Conservation (phyloP, 225 moss, liverwort and hornwort genomes). For the Bryoerythrophyllum caledonicum region DNA sequence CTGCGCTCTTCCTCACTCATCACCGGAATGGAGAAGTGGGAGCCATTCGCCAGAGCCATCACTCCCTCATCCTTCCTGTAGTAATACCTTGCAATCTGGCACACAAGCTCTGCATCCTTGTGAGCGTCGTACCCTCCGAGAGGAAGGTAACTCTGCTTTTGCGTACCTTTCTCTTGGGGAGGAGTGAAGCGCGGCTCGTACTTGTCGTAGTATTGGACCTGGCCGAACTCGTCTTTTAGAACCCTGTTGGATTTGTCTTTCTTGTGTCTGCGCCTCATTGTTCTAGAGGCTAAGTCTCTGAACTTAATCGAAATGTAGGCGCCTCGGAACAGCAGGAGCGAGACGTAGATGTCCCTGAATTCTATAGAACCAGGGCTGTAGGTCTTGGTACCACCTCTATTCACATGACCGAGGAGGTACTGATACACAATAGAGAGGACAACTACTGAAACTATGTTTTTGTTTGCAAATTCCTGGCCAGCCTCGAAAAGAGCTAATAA, state of each 20-base stretch:
- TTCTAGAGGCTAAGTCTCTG: constrained; percentile 3
- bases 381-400: neutral
- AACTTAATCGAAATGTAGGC: constrained; percentile 12
- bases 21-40: neutral
- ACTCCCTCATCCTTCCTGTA: neutral
- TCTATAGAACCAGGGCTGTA: neutral
- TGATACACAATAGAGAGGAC: neutral
- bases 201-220: neutral
- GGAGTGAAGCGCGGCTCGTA: constrained; percentile 17
- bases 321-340: neutral
- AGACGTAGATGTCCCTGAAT: constrained; percentile 14
- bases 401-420: neutral
- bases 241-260: too few relatives aligned
- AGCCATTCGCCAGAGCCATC: constrained; percentile 10
- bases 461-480: neutral
- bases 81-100: neutral
- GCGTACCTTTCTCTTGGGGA: neutral
- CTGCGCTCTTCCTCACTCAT: neutral
- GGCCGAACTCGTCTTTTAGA: neutral
- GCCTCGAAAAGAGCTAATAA: too few relatives aligned
- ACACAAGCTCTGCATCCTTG: neutral
- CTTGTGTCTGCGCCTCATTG: neutral
- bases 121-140: constrained; percentile 6
- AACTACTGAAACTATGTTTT: neutral
- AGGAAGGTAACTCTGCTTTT: neutral